Evolutionary conservation across 108 stramenopile genomes (phyloP), one percentile per base, ranked within the genome.

Genomic region (Hondaea fermentalgiana): DNA sequence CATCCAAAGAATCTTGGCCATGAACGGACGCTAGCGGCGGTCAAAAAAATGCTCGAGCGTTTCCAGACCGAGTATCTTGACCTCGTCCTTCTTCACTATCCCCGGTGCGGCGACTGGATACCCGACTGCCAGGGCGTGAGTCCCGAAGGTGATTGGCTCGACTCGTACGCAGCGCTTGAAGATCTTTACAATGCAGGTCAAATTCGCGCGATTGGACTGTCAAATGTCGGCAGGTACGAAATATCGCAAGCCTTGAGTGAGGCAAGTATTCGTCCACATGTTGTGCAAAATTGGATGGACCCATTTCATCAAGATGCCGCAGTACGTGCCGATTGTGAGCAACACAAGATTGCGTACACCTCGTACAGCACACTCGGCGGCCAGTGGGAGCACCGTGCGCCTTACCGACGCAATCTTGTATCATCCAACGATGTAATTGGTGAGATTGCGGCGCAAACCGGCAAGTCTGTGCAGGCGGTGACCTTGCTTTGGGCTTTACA

Each of bases 201-300:
- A 29, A 57, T 92, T 29, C 23, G 58, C 44, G 87, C 90, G 35
- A 72, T 93, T 29, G 92, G 92, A 47, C 91, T 92, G 25, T 69
- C 60, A 17, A 93, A 93, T 17, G 90, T 93, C 29, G 87, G 88
- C 23, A 42, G 44, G 51, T 55, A 25, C 87, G 42, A 91, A 51
- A 35, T 93, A 6, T 49, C 25, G 19, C 87, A 88, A 59, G n/a
- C 89, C 8, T 28, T 92, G 28, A 51, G 16, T 16, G 17, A 28
- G 43, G 88, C 90, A 16, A n/a, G 47, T 5, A 55, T 88, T 12
- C 4, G 43, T 59, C 91, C 91, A 23, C 69, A 90, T 51, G 87
- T 92, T 35, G 87, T 92, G 23, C 92, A 93, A 76, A 91, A 91
- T 29, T 93, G 92, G 92, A 92, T 93, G 92, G 92, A 93, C 58